Evolutionary conservation across 805 yeast genomes (phyloP), one percentile per base, ranked within the genome.

Genomic region (Wickerhamiella shivajii): DNA sequence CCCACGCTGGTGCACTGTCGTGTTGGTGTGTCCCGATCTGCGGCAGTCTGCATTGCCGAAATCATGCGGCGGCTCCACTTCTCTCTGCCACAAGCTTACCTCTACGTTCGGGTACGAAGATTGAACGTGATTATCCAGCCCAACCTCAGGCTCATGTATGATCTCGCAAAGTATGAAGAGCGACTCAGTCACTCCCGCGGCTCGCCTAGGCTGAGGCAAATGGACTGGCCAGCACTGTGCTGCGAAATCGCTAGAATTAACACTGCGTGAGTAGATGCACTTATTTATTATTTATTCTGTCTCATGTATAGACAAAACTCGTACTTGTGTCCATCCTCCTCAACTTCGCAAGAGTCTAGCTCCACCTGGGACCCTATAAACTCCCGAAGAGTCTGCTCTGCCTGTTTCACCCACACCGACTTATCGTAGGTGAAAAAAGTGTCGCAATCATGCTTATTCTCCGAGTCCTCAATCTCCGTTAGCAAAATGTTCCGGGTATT

Each of bases 101-200:
- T 85, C 27, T 83, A 64, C 56, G 95, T 84, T n/a, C 64, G 96
- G 26, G 94, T 83, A 3, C 63, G 95, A 33, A 62, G 97, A 34
- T 64, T 87, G 47, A 87, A 87, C 53, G 85, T 87, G 38, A 81
- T 87, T 20, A 87, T 87, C 42, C 97, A 87, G 55, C 97, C 97
- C 10, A 87, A 84, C 52, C 60, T 87, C 51, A 69, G 87, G 51
- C 75, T 87, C 50, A 78, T 84, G 83, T 87, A 83, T 53, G 96
- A 85, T 49, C 61, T 87, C 40, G 71, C 81, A 53, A 76, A 74
- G 51, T 70, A 73, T 73, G 77, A 71, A 45, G 75, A 59, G 44
- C 44, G 38, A 27, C 46, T 45, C 35, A 46, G 52, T 8, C 34
- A 33, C 14, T 34, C 45, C 15, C 52, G 43, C 15, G 44, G 44